phyloP scores from a whole-genome alignment of 31 red algal genomes.

The Asparagopsis taxiformis region DNA sequence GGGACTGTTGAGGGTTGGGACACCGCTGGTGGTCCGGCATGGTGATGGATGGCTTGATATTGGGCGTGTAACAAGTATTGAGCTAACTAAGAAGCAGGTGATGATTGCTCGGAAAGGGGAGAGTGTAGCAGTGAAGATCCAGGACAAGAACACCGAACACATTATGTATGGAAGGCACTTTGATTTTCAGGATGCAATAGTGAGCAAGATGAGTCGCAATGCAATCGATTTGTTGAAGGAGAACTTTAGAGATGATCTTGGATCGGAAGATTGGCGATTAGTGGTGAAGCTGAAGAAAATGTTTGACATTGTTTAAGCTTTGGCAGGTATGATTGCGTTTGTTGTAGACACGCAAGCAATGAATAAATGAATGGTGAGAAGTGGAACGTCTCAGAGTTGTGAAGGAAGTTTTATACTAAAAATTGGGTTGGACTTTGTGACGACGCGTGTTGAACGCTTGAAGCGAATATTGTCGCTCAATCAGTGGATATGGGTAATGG shows the following conservation, averaged over 20 bases:
- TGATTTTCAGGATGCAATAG: slow-evolving; percentile 68
- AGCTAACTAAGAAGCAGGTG: slow-evolving; percentile 90
- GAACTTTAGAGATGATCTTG: slow-evolving; percentile 93
- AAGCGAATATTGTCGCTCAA: too few species aligned
- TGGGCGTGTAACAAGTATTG: slow-evolving; percentile 88
- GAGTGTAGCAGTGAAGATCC: slow-evolving; percentile 95
- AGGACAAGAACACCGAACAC: slow-evolving; percentile 65
- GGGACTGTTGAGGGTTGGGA: slow-evolving; percentile 85
- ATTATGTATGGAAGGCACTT: slow-evolving; percentile 99
- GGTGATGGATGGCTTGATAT: slow-evolving; percentile 87
- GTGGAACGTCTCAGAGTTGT: too few species aligned
- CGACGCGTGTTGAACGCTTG: too few species aligned
- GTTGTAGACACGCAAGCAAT: too few species aligned
- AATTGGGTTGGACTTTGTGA: too few species aligned
- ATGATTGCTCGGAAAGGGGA: slow-evolving; percentile 76
- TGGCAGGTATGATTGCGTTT: too few species aligned
- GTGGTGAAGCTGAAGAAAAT: slow-evolving; percentile 97
- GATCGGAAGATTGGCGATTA: slow-evolving; percentile 87
- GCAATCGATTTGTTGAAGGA: slow-evolving; percentile 96
- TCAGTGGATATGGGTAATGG: too few species aligned
- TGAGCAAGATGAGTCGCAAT: slow-evolving; percentile 86
- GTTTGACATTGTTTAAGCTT: too few species aligned
- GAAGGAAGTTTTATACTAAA: too few species aligned
- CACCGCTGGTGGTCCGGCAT: slow-evolving; percentile 75
- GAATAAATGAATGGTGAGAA: too few species aligned